phyloP scores from a whole-genome alignment of 2,329 filamentous ascomycete species.

The Fusarium irregulare region DNA sequence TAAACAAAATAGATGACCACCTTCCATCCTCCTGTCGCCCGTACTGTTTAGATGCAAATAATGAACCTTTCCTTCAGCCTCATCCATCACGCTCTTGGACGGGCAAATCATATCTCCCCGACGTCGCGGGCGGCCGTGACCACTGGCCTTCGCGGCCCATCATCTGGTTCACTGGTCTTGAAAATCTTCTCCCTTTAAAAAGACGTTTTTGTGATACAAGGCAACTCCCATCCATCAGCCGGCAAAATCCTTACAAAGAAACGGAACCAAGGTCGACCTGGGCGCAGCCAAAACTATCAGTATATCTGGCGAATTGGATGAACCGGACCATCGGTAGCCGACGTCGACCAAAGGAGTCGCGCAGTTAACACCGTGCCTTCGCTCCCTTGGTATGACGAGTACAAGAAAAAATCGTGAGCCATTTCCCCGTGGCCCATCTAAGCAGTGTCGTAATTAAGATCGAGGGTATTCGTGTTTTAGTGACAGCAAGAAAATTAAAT shows the following conservation, averaged over 20 bases:
- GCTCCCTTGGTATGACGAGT: constrained; percentile 48
- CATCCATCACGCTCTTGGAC: constrained; percentile 35
- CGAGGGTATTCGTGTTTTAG: constrained; percentile 58
- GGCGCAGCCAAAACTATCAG: constrained; percentile 44
- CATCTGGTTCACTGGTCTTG: constrained; percentile 38
- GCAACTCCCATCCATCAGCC: constrained; percentile 48
- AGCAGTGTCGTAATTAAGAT: constrained; percentile 55
- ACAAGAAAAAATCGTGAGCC: constrained; percentile 55
- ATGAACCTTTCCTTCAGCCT: constrained; percentile 35
- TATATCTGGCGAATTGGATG: constrained; percentile 37
- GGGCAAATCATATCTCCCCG: constrained; percentile 33
- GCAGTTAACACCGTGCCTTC: constrained; percentile 37
- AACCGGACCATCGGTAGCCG: constrained; percentile 33
- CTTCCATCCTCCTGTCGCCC: constrained; percentile 49
- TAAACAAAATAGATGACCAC: constrained; percentile 65
- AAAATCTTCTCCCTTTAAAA: constrained; percentile 40
- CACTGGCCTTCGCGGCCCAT: constrained; percentile 38
- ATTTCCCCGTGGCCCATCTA: constrained; percentile 53
- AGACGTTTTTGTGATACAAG: constrained; percentile 50
- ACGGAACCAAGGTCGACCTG: constrained; percentile 47
- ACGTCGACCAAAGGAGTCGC: constrained; percentile 32
- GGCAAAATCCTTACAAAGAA: constrained; percentile 48
- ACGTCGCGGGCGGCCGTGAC: constrained; percentile 28
- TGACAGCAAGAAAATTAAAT: constrained; percentile 51
- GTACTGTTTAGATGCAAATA: constrained; percentile 50